Evolutionary conservation across 371 early-diverging fungal species (phyloP), one percentile per base, ranked within the genome.

Genomic region (Chytridiales sp.): DNA sequence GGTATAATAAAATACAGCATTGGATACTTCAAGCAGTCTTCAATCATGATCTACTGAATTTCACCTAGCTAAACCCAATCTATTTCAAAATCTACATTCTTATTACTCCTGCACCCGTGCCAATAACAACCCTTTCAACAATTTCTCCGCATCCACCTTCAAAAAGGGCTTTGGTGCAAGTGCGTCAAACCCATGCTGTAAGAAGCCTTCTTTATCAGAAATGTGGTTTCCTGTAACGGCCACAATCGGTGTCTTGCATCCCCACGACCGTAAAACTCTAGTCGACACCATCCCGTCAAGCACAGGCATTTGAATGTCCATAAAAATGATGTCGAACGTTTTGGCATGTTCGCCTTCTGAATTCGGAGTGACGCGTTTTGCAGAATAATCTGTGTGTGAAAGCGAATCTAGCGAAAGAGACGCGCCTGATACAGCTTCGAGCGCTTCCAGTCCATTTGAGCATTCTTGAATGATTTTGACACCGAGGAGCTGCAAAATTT

Each of bases 221-320:
- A 51, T 38, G 4, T 11, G 13, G 31, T 22, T 51, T 6, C 36
- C 52, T 3, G 52, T 51, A 5, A 36, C 52, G 4, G 52, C 52
- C 32, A 51, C 52, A 24, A 51, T 51, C 11, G 52, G 52, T 6
- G 36, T 51, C 52, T 11, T 51, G 15, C 52, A 31, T 5, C 11
- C 52, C 36, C 4, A n/a, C n/a, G n/a, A n/a, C n/a, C n/a, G n/a
- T n/a, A n/a, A n/a, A n/a, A n/a, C n/a, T n/a, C 41, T n/a, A 13
- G 66, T 62, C 1, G 59, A 46, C 26, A 56, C 55, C n/a, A 46
- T 30, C 4, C 70, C 70, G 43, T 48, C 51, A 51, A 65, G 56
- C 24, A 58, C 32, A 0, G 70, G 70, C 70, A 69, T 65, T 31
- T 65, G 62, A 24, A 66, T 42, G 46, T 69, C 69, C 31, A 69